Evolutionary conservation across 306 rosid species (phyloP).

Genomic region (Dryas alaskensis): DNA sequence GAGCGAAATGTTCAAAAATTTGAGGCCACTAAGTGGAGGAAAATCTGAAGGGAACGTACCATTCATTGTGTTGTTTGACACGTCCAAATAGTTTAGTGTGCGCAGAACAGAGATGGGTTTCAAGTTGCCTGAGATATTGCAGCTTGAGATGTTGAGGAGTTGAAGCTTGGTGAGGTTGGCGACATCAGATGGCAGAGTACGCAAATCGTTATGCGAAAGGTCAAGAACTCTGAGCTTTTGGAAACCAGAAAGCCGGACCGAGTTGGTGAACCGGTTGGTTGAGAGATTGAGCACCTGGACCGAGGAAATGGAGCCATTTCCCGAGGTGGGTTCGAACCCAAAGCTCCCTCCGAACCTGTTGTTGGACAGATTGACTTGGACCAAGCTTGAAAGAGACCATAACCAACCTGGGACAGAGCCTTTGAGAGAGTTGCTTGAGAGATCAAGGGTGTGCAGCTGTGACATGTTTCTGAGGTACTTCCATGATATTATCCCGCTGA

Average conservation of each 20-base stretch:
- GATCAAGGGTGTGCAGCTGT: slow-evolving; percentile 48
- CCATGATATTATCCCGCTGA: slow-evolving; percentile 74
- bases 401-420: slow-evolving; percentile 72
- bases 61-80: slow-evolving; percentile 58
- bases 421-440: slow-evolving; percentile 59
- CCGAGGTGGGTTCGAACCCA: slow-evolving; percentile 31
- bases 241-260: slow-evolving; percentile 51
- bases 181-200: slow-evolving; percentile 55
- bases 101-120: slow-evolving; percentile 56
- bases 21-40: slow-evolving; percentile 50
- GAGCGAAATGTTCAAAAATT: slow-evolving; percentile 60
- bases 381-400: slow-evolving; percentile 45
- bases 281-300: slow-evolving; percentile 70
- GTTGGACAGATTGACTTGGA: slow-evolving; percentile 46
- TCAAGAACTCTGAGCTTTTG: slow-evolving; percentile 49
- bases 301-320: slow-evolving; percentile 37
- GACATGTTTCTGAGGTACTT: slow-evolving; percentile 55
- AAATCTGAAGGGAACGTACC: slow-evolving; percentile 85
- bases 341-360: slow-evolving; percentile 75
- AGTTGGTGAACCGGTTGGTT: slow-evolving; percentile 67
- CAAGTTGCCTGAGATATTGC: slow-evolving; percentile 51
- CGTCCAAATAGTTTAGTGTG: slow-evolving; percentile 51
- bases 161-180: slow-evolving; percentile 41
- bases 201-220: slow-evolving; percentile 55
- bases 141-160: slow-evolving; percentile 58